phyloP scores from a whole-genome alignment of 306 rosid genomes.

The Trifolium dubium region DNA sequence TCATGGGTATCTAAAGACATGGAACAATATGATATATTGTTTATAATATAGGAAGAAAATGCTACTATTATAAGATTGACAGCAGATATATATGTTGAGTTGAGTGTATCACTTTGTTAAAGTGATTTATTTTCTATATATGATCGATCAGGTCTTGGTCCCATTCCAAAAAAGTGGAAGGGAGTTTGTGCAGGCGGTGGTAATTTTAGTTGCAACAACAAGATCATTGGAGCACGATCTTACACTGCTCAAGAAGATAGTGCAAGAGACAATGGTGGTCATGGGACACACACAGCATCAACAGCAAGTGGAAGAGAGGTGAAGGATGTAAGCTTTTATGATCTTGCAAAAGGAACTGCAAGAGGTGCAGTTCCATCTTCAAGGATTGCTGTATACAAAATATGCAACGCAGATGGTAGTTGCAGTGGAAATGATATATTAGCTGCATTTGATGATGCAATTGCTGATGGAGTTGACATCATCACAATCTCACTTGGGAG shows the following conservation, averaged over 20 bases:
- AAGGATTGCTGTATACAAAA: slow-evolving; percentile 25
- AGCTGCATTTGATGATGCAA: slow-evolving; percentile 58
- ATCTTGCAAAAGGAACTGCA: not conserved
- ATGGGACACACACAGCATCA: slow-evolving; percentile 44
- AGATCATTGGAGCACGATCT: slow-evolving; percentile 39
- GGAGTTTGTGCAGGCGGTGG: slow-evolving; percentile 25
- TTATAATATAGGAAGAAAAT: not conserved
- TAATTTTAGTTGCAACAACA: slow-evolving; percentile 46
- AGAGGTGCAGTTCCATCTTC: slow-evolving; percentile 42
- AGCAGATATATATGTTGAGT: not conserved
- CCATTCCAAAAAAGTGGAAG: slow-evolving; percentile 41
- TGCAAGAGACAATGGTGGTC: slow-evolving; percentile 36
- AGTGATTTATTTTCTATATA: not conserved
- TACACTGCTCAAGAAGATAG: not conserved
- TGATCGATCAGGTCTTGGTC: slow-evolving; percentile 12
- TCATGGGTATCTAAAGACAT: not conserved
- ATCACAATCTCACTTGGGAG: slow-evolving; percentile 44
- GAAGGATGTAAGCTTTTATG: not conserved
- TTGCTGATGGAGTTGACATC: slow-evolving; percentile 56
- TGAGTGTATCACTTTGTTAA: not conserved
- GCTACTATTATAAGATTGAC: not conserved
- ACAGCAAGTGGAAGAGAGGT: slow-evolving; percentile 37
- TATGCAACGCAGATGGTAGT: not conserved
- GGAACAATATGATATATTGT: not conserved
- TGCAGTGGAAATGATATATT: not conserved